Evolutionary conservation across 257 asterid genomes (phyloP).

Genomic region (Solanum pennellii): DNA sequence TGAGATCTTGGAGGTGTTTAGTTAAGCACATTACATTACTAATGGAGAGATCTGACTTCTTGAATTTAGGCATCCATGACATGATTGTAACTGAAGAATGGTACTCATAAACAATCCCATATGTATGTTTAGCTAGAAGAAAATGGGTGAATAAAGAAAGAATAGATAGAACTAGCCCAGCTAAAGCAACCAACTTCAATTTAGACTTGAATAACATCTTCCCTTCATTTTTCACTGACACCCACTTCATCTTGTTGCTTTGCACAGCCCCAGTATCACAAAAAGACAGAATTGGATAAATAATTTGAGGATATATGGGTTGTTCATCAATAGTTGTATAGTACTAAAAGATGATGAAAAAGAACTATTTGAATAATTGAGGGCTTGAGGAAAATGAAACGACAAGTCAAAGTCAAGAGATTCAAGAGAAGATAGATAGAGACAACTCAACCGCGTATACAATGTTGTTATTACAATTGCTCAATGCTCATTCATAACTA

Average conservation of each 20-base stretch:
- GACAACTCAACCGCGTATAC: not conserved
- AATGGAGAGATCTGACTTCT: constrained; percentile 41
- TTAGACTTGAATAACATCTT: constrained; percentile 60
- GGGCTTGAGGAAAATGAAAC: not conserved
- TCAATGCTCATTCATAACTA: not conserved
- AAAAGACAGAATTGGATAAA: not conserved
- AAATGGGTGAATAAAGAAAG: constrained; percentile 79
- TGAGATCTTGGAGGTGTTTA: constrained; percentile 11
- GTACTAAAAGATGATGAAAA: not conserved
- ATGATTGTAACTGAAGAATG: constrained; percentile 79
- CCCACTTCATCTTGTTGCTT: constrained; percentile 26
- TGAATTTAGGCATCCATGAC: constrained; percentile 84
- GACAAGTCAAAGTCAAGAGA: not conserved
- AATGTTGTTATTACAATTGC: not conserved
- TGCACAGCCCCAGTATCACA: not conserved
- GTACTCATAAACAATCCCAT: constrained; percentile 59
- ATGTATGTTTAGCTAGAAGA: constrained; percentile 73
- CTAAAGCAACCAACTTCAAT: constrained; percentile 69
- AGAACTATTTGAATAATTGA: not conserved
- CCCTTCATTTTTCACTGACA: constrained; percentile 43
- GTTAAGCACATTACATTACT: constrained; percentile 31
- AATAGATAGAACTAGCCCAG: constrained; percentile 70
- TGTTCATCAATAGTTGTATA: not conserved
- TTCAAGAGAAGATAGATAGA: not conserved
- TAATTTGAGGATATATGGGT: not conserved